A percentile compares a stretch with the other conserved stretches of the same genome.
Evolutionary conservation across 306 rosid genomes (phyloP).

Genomic region (Vigna unguiculata): DNA sequence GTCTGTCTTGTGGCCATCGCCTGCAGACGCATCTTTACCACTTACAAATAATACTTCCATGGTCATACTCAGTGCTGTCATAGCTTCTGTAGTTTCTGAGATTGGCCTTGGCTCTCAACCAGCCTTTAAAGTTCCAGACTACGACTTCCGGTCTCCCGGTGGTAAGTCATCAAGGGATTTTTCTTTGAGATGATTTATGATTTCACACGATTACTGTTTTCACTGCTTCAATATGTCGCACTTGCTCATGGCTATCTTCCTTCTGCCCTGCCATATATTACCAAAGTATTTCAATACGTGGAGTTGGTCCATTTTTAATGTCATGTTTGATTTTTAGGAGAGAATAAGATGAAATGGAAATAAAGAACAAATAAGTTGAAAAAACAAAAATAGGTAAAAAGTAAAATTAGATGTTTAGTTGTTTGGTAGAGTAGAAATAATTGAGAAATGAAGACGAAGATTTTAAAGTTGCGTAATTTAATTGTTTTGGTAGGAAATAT

Average conservation of each 20-base stretch:
- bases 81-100: constrained; percentile 87
- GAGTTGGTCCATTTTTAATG: background rate
- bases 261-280: constrained; percentile 27
- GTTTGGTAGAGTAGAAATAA: no score
- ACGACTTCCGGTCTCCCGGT: constrained; percentile 87
- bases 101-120: constrained; percentile 91
- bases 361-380: no score
- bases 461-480: no score
- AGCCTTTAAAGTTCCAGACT: constrained; percentile 82
- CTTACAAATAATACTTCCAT: constrained; percentile 87
- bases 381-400: no score
- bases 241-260: background rate
- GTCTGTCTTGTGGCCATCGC: constrained; percentile 90
- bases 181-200: background rate
- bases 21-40: constrained; percentile 64
- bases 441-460: no score
- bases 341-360: no score
- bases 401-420: no score
- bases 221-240: background rate
- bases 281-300: constrained; percentile 6
- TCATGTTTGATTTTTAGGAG: no score
- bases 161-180: constrained; percentile 56
- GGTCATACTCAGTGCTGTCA: constrained; percentile 93
- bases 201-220: constrained; percentile 2
- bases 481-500: no score